phyloP scores from a whole-genome alignment of 805 yeast genomes.

The Candida ovalis region DNA sequence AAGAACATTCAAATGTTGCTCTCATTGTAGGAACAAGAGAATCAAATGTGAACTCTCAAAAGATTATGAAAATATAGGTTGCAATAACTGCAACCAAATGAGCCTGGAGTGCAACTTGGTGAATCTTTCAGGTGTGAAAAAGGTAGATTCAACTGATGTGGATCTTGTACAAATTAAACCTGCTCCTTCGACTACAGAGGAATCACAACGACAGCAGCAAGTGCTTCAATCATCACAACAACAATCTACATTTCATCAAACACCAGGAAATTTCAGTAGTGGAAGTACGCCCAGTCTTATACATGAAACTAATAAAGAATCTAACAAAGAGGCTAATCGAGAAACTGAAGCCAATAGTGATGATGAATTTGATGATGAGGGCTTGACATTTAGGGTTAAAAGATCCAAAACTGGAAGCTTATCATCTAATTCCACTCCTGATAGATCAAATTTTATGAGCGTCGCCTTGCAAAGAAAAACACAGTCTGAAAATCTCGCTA shows the following conservation, averaged over 20 bases:
- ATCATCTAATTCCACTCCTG: neutral
- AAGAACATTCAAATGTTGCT: conserved; percentile 29
- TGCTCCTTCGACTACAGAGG: neutral
- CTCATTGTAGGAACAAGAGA: conserved; percentile 25
- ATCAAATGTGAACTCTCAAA: conserved; percentile 13
- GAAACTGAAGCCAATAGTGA: neutral
- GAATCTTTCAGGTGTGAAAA: neutral
- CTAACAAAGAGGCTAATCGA: neutral
- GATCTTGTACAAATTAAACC: neutral
- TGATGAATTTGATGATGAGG: conserved; percentile 7
- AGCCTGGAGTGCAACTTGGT: conserved; percentile 4
- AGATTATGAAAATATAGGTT: conserved; percentile 14
- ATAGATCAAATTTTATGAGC: conserved; percentile 1
- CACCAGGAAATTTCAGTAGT: neutral
- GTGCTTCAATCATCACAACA: neutral
- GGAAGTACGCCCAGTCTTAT: neutral
- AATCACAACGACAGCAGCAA: neutral
- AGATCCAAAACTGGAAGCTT: neutral
- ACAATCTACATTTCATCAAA: neutral
- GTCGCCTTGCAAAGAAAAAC: conserved; percentile 1
- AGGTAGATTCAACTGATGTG: neutral
- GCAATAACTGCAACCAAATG: conserved; percentile 9
- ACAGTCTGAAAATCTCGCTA: neutral
- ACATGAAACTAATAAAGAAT: neutral
- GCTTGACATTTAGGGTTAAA: conserved; percentile 3